phyloP scores from a whole-genome alignment of 441 rosid species.

The Eutrema salsugineum region DNA sequence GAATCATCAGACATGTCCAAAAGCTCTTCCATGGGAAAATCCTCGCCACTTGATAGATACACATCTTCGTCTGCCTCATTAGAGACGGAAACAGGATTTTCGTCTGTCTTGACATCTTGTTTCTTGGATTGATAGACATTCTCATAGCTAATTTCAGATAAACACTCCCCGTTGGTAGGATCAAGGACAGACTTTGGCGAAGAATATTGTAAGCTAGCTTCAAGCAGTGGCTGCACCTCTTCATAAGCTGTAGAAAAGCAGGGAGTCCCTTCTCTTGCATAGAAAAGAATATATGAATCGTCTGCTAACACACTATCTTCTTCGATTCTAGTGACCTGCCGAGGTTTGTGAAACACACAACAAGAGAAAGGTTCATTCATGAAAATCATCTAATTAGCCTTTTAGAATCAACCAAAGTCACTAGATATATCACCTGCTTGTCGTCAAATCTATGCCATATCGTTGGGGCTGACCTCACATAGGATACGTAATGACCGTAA shows the following conservation, averaged over 20 bases:
- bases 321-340: slow-evolving; percentile 49
- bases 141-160: slow-evolving; percentile 25
- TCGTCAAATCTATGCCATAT: slow-evolving; percentile 79
- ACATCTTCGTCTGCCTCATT: slow-evolving; percentile 10
- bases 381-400: background rate
- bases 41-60: slow-evolving; percentile 15
- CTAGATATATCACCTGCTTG: slow-evolving; percentile 39
- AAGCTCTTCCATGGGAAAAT: slow-evolving; percentile 1
- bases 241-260: slow-evolving; percentile 64
- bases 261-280: slow-evolving; percentile 63
- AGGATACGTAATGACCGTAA: slow-evolving; percentile 74
- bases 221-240: slow-evolving; percentile 28
- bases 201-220: slow-evolving; percentile 25
- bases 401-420: background rate
- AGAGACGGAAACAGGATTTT: slow-evolving; percentile 14
- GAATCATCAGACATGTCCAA: background rate
- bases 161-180: slow-evolving; percentile 30
- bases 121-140: slow-evolving; percentile 24
- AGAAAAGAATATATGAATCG: slow-evolving; percentile 75
- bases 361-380: background rate
- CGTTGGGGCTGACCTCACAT: slow-evolving; percentile 59
- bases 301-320: slow-evolving; percentile 60
- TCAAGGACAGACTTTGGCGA: slow-evolving; percentile 84
- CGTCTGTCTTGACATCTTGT: slow-evolving; percentile 17
- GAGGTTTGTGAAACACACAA: background rate